phyloP scores from a whole-genome alignment of 106 monocot genomes.

The Phalaenopsis equestris region DNA sequence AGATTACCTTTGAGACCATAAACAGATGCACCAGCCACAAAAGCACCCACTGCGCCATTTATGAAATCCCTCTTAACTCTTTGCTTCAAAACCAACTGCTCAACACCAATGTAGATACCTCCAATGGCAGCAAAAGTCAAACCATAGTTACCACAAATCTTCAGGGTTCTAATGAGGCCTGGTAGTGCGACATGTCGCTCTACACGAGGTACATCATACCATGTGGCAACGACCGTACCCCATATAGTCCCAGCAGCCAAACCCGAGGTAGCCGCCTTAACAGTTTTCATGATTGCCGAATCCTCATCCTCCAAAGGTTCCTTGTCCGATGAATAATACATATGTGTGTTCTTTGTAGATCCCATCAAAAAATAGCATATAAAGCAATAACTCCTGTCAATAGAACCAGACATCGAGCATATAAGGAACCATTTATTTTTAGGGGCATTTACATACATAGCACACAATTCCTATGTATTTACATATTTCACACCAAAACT shows the following conservation, averaged over 20 bases:
- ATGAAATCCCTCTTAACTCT: conserved; percentile 78
- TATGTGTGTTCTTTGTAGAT: conserved; percentile 10
- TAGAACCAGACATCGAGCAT: background rate
- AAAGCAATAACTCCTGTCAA: background rate
- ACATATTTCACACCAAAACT: no score
- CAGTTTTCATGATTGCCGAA: conserved; percentile 62
- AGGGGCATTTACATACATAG: no score
- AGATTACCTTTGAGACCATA: conserved; percentile 52
- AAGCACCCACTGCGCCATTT: conserved; percentile 82
- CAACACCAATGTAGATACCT: conserved; percentile 86
- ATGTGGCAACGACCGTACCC: conserved; percentile 91
- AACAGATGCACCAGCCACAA: conserved; percentile 81
- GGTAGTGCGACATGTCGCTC: conserved; percentile 87
- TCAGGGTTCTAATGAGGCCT: conserved; percentile 73
- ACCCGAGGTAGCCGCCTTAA: conserved; percentile 80
- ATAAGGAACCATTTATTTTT: background rate
- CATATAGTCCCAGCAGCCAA: conserved; percentile 67
- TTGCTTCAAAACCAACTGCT: conserved; percentile 74
- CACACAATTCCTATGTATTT: no score
- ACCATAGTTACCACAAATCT: conserved; percentile 84
- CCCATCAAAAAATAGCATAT: background rate
- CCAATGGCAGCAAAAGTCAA: conserved; percentile 78
- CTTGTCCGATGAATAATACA: conserved; percentile 53
- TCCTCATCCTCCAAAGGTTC: conserved; percentile 57
- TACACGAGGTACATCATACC: conserved; percentile 92